Conservation (phyloP, 352 stramenopile species). For the Phytophthora syringae region DNA sequence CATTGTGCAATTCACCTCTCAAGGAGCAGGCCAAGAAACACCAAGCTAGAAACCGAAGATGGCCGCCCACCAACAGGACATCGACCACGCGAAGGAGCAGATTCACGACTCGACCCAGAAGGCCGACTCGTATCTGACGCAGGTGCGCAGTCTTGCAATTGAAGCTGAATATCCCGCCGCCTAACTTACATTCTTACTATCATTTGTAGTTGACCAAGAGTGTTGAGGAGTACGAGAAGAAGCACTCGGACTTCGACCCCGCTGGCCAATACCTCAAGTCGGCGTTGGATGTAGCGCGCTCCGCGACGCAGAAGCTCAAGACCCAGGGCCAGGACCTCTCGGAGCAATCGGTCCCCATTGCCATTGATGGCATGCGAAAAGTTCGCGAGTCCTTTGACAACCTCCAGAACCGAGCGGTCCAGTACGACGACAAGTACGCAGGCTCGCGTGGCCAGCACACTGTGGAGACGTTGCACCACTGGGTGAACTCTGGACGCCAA, state of each 20-base stretch:
- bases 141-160: no score
- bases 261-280: no score
- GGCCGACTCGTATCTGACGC: constrained; percentile 60
- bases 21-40: constrained; percentile 12
- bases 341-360: no score
- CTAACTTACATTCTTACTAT: constrained; percentile 1
- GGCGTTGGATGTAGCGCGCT: no score
- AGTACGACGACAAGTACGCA: constrained; percentile 66
- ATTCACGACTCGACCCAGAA: constrained; percentile 60
- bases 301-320: no score
- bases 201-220: constrained; percentile 56
- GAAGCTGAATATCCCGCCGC: no score
- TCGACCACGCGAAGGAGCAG: constrained; percentile 56
- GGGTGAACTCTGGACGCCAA: constrained; percentile 64
- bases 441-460: constrained; percentile 32
- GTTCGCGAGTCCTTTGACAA: constrained; percentile 50
- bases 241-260: no score
- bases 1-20: constrained; percentile 39
- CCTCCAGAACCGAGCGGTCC: constrained; percentile 47
- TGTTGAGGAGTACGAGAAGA: constrained; percentile 60
- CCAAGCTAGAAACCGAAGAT: constrained; percentile 48
- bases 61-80: constrained; percentile 44
- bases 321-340: no score
- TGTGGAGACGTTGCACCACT: constrained; percentile 41
- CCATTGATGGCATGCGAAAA: constrained; percentile 49